Evolutionary conservation across 2,329 filamentous ascomycete genomes (phyloP), one percentile per base, ranked within the genome.

Genomic region (Penicillium sp.): DNA sequence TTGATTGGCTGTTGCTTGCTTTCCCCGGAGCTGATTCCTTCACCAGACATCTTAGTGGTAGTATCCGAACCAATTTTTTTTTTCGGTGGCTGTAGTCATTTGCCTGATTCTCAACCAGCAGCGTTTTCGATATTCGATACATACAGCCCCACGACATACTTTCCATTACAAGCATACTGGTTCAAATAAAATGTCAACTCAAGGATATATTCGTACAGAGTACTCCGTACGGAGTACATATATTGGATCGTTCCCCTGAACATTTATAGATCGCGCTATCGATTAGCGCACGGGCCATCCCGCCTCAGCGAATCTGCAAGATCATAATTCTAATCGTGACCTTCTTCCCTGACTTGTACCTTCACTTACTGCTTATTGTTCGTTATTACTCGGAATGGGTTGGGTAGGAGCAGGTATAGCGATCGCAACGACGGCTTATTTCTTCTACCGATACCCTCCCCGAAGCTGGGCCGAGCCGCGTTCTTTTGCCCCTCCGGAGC

Each of bases 401-500:
- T 75, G 73, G 66, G 62, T 75, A 56, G 72, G 71, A 34, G 64
- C 75, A 29, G 72, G 67, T 31, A 64, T 70, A 27, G 55, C 80
- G 22, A 53, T 77, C 48, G 65, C 72, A 27, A 72, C 77, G 8
- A 59, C 72, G 36, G 70, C 67, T 39, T 75, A 73, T 55, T 56
- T 79, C 21, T 64, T 75, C 24, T 77, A 75, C 60, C 68, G 66
- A 22, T 68, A 75, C 53, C 72, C 72, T 29, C 69, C 69, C 42
- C 66, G 67, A 50, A 66, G 69, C 21, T 73, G 72, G 68, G 61
- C 50, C 31, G 42, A 58, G 41, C 38, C 60, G 44, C 44, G 45
- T 41, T 52, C 56, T 42, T 40, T 50, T 14, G 21, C 57, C 39
- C 54, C 52, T 39, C 51, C 60, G 58, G 63, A 61, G 53, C 53